phyloP scores from a whole-genome alignment of 179 eudicot species.

The Pouteria campechiana region DNA sequence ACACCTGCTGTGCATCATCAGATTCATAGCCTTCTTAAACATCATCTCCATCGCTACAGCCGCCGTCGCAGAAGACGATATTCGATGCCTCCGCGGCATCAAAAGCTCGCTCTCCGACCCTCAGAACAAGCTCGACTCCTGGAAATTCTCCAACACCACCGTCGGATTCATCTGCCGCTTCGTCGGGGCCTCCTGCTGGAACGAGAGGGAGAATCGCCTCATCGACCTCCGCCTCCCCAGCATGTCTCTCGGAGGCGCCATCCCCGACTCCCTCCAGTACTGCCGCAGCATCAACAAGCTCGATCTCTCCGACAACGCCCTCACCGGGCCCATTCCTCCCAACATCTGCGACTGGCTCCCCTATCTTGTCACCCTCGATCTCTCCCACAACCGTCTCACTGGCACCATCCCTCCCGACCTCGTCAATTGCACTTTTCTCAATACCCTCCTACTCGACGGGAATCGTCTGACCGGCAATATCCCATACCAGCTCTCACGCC shows the following conservation, averaged over 20 bases:
- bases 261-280: conserved; percentile 37
- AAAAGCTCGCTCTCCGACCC: conserved; percentile 35
- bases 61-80: conserved; percentile 42
- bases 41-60: no score
- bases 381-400: conserved; percentile 47
- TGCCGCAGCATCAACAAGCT: conserved; percentile 54
- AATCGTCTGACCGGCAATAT: conserved; percentile 53
- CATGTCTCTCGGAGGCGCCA: conserved; percentile 34
- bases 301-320: conserved; percentile 65
- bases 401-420: conserved; percentile 61
- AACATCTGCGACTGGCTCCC: conserved; percentile 70
- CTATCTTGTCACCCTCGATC: conserved; percentile 52
- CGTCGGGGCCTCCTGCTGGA: conserved; percentile 73
- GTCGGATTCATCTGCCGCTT: conserved; percentile 57
- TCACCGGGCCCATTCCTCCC: conserved; percentile 51
- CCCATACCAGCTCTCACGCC: conserved; percentile 45
- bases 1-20: no score
- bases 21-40: no score
- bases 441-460: conserved; percentile 30
- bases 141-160: conserved; percentile 50
- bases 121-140: conserved; percentile 19
- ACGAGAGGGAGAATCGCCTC: conserved; percentile 62
- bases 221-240: conserved; percentile 36
- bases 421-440: conserved; percentile 54
- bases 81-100: conserved; percentile 44